A percentile compares a stretch with the other conserved stretches of the same genome.
Evolutionary conservation across 1,284 basidiomycete species (phyloP).

Genomic region (Cystobasidium sp.): DNA sequence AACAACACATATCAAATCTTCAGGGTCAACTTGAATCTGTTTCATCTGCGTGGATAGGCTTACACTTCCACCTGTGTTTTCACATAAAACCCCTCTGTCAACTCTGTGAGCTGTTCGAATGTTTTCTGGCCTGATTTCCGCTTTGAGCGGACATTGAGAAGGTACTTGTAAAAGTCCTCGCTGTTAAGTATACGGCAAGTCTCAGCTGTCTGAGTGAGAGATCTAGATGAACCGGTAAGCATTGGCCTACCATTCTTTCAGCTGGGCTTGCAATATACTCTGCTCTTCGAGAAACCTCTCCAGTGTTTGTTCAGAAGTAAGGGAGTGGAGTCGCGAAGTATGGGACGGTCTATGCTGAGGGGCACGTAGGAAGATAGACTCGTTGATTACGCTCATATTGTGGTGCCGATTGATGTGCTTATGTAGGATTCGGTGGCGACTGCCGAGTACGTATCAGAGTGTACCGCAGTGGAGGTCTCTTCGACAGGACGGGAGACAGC

Average conservation of each 20-base stretch:
- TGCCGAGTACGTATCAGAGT: neutral
- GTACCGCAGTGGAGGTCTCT: too few relatives aligned
- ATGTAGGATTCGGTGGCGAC: slow-evolving; percentile 5
- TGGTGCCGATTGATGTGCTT: neutral
- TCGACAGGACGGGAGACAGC: too few relatives aligned
- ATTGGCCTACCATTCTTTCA: slow-evolving; percentile 36
- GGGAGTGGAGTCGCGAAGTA: slow-evolving; percentile 7
- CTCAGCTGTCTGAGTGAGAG: neutral
- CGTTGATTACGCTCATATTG: neutral
- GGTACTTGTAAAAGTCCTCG: slow-evolving; percentile 24
- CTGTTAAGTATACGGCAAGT: slow-evolving; percentile 2
- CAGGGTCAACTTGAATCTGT: too few relatives aligned
- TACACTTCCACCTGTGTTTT: slow-evolving; percentile 30
- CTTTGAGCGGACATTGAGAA: slow-evolving; percentile 25
- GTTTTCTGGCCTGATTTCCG: slow-evolving; percentile 16
- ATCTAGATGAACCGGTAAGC: neutral
- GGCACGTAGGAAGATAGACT: slow-evolving; percentile 20
- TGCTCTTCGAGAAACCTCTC: slow-evolving; percentile 28
- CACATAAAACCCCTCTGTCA: slow-evolving; percentile 35
- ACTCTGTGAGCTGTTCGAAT: slow-evolving; percentile 11
- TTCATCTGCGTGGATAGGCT: neutral
- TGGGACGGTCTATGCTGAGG: slow-evolving; percentile 26
- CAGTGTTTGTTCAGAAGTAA: slow-evolving; percentile 7
- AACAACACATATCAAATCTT: too few relatives aligned
- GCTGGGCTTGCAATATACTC: slow-evolving; percentile 30